Evolutionary conservation across 2,329 filamentous ascomycete species (phyloP).

Genomic region (Sporothrix protearum): DNA sequence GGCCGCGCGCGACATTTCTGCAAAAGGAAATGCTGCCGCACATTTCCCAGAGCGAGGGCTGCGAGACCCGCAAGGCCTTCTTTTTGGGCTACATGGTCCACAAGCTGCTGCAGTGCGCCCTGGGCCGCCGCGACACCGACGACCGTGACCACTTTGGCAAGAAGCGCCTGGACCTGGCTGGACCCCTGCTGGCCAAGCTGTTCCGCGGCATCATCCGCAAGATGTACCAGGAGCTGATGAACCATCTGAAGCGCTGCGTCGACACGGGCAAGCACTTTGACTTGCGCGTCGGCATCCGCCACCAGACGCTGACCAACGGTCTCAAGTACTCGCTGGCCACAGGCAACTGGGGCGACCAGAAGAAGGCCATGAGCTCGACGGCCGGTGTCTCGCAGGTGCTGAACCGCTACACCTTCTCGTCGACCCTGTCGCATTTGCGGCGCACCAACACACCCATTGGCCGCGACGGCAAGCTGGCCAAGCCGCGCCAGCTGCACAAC

Average conservation of each 20-base stretch:
- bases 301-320: conserved; percentile 84
- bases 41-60: conserved; percentile 91
- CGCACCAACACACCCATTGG: conserved; percentile 97
- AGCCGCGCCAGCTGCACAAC: conserved; percentile 95
- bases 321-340: conserved; percentile 96
- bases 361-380: conserved; percentile 92
- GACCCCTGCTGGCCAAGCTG: conserved; percentile 89
- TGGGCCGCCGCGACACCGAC: conserved; percentile 89
- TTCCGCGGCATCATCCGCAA: conserved; percentile 91
- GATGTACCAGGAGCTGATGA: conserved; percentile 84
- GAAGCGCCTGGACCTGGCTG: conserved; percentile 93
- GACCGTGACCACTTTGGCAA: conserved; percentile 99
- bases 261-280: conserved; percentile 88
- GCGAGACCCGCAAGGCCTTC: conserved; percentile 93
- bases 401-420: conserved; percentile 96
- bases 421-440: conserved; percentile 91
- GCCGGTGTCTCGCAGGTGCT: conserved; percentile 97
- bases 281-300: conserved; percentile 84
- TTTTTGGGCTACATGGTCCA: conserved; percentile 99
- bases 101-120: conserved; percentile 84
- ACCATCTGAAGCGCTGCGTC: conserved; percentile 87
- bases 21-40: conserved; percentile 96
- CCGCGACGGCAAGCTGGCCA: conserved; percentile 95
- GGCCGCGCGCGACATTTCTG: conserved; percentile 90
- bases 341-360: conserved; percentile 99